Conservation (phyloP, 441 rosid genomes). For the Populus hybrid region DNA sequence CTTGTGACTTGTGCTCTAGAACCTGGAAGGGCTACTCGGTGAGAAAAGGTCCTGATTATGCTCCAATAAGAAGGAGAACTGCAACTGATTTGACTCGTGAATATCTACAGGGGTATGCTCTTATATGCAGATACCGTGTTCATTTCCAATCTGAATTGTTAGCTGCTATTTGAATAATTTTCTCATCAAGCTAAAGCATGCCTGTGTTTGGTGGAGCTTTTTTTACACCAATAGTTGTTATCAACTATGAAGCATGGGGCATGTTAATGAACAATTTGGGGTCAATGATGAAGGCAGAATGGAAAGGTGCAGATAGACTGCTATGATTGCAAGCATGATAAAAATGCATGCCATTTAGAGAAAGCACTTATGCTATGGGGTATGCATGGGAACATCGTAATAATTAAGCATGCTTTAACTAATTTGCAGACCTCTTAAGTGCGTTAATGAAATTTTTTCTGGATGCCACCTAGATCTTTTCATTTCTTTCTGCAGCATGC, state of each 20-base stretch:
- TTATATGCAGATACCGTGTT: background rate
- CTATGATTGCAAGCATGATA: no score
- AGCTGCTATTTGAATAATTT: background rate
- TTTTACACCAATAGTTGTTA: background rate
- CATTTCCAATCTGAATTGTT: conserved; percentile 29
- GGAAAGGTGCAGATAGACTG: no score
- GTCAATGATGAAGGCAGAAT: background rate
- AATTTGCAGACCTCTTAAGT: no score
- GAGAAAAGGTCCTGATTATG: conserved; percentile 80
- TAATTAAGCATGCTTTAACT: no score
- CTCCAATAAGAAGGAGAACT: conserved; percentile 70
- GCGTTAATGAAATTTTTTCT: no score
- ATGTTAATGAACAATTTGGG: background rate
- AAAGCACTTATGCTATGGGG: no score
- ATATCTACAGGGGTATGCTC: conserved; percentile 70
- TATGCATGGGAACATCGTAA: no score
- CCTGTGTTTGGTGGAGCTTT: background rate
- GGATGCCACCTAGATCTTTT: no score
- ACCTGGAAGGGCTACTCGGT: conserved; percentile 81
- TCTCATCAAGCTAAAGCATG: background rate
- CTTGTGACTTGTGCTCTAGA: conserved; percentile 34
- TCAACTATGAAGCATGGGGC: background rate
- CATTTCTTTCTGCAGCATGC: no score
- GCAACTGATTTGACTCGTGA: conserved; percentile 92
- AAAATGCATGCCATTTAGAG: no score